Evolutionary conservation across 169 alveolate genomes (phyloP).

Genomic region (Eimeria zaria): DNA sequence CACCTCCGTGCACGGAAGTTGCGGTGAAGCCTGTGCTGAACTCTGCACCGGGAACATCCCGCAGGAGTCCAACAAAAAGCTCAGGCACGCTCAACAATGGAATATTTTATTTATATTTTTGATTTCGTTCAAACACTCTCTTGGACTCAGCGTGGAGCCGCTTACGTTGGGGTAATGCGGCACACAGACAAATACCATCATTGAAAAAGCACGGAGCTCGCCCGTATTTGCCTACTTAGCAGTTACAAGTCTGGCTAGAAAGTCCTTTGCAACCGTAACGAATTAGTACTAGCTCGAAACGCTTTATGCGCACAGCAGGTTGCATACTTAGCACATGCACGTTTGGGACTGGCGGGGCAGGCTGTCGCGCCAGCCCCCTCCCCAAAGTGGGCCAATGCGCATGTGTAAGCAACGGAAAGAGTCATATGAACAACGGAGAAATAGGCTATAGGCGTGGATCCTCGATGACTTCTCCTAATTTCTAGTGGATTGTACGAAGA

Average conservation of each 20-base stretch:
- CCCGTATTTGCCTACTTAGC: too few species aligned
- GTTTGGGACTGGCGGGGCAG: constrained; percentile 40
- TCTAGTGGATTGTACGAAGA: constrained; percentile 43
- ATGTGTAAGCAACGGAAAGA: not conserved
- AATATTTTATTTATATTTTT: too few species aligned
- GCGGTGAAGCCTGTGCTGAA: too few species aligned
- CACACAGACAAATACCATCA: too few species aligned
- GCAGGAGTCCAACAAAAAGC: too few species aligned
- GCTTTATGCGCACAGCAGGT: not conserved
- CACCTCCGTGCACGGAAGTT: too few species aligned
- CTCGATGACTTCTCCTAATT: not conserved
- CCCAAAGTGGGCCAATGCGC: constrained; percentile 49
- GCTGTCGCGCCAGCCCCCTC: constrained; percentile 75
- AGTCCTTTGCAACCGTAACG: not conserved
- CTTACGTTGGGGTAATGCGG: too few species aligned
- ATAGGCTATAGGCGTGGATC: not conserved
- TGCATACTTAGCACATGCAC: not conserved
- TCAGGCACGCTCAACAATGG: too few species aligned
- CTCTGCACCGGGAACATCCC: too few species aligned
- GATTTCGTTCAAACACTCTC: too few species aligned
- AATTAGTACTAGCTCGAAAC: not conserved
- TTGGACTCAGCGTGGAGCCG: too few species aligned
- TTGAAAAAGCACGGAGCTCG: too few species aligned
- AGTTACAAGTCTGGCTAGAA: not conserved
- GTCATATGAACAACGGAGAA: not conserved